Percentiles rank a stretch among this genome's conserved stretches.
phyloP scores from a whole-genome alignment of 768 basidiomycete species.

The Auricularia sp. region DNA sequence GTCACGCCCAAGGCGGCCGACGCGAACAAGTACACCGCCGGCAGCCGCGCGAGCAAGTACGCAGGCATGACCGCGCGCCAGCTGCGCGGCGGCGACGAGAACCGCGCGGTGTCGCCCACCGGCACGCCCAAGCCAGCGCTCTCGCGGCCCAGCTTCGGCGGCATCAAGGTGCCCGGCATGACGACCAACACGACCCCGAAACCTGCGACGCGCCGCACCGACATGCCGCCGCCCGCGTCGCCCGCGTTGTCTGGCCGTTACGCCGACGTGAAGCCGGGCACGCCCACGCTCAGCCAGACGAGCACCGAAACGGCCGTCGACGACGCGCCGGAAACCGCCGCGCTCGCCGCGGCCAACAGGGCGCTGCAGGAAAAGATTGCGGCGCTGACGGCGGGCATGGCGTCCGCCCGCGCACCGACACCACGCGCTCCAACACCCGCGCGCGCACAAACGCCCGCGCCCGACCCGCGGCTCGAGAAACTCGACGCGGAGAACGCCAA shows the following conservation, averaged over 20 bases:
- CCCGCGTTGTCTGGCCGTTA: constrained; percentile 33
- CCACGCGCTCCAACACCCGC: constrained; percentile 14
- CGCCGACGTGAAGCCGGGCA: constrained; percentile 6
- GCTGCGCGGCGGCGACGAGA: constrained; percentile 39
- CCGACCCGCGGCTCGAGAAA: constrained; percentile 36
- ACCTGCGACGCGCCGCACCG: constrained; percentile 7
- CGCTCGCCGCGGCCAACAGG: constrained; percentile 21
- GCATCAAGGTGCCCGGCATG: constrained; percentile 1
- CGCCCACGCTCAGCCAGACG: constrained; percentile 10
- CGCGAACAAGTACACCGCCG: constrained; percentile 51
- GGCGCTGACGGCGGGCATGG: constrained; percentile 24
- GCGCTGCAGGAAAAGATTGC: constrained; percentile 43
- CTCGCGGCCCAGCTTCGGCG: constrained; percentile 5
- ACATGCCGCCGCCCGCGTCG: constrained; percentile 71
- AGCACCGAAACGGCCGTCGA: constrained; percentile 13
- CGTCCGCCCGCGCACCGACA: not conserved
- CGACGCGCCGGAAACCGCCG: constrained; percentile 3
- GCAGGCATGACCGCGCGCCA: constrained; percentile 77
- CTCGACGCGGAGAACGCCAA: constrained; percentile 55
- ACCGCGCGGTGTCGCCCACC: not conserved
- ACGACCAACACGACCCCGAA: not conserved
- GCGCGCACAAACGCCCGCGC: constrained; percentile 18
- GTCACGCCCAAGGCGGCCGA: constrained; percentile 12
- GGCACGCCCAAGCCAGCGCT: constrained; percentile 3
- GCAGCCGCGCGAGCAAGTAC: constrained; percentile 79